A percentile compares a stretch with the other conserved stretches of the same genome.
Conservation (phyloP, 345 rosid species). For the Carallia brachiata region DNA sequence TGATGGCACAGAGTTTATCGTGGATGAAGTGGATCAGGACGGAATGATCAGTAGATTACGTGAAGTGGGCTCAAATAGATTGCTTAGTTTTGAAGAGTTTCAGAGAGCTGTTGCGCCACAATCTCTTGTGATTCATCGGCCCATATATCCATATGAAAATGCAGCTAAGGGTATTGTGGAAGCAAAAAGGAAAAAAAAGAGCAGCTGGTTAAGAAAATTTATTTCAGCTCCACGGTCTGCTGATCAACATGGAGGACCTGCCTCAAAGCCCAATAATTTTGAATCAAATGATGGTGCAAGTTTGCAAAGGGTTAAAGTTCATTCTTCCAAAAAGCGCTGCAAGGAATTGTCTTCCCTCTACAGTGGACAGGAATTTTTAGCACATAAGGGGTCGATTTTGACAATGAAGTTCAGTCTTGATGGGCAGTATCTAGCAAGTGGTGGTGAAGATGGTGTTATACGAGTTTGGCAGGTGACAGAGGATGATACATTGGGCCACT, state of each 20-base stretch:
- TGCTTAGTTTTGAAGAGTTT: slow-evolving; percentile 50
- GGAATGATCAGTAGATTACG: slow-evolving; percentile 30
- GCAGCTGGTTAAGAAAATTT: slow-evolving; percentile 56
- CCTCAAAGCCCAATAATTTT: slow-evolving; percentile 21
- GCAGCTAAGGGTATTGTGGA: slow-evolving; percentile 20
- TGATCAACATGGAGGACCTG: slow-evolving; percentile 29
- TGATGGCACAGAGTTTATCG: slow-evolving; percentile 34
- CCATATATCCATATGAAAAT: slow-evolving; percentile 14
- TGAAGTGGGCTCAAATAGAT: slow-evolving; percentile 38
- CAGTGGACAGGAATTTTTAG: slow-evolving; percentile 23
- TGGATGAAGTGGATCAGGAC: slow-evolving; percentile 29
- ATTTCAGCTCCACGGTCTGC: slow-evolving; percentile 28
- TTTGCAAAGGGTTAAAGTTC: slow-evolving; percentile 42
- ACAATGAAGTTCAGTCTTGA: slow-evolving; percentile 32
- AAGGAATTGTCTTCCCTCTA: slow-evolving; percentile 28
- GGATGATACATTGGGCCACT: slow-evolving; percentile 6
- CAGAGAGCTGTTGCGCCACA: slow-evolving; percentile 27
- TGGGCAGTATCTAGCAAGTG: slow-evolving; percentile 32
- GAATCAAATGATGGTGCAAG: slow-evolving; percentile 20
- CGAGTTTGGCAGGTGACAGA: slow-evolving; percentile 28
- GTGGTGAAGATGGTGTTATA: slow-evolving; percentile 32
- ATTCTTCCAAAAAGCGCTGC: slow-evolving; percentile 22
- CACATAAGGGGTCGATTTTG: slow-evolving; percentile 32
- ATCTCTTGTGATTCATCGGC: slow-evolving; percentile 29
- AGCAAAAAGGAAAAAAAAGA: slow-evolving; percentile 31